Evolutionary conservation across 805 yeast genomes (phyloP).

Genomic region (Nakazawaea wyomingensis): DNA sequence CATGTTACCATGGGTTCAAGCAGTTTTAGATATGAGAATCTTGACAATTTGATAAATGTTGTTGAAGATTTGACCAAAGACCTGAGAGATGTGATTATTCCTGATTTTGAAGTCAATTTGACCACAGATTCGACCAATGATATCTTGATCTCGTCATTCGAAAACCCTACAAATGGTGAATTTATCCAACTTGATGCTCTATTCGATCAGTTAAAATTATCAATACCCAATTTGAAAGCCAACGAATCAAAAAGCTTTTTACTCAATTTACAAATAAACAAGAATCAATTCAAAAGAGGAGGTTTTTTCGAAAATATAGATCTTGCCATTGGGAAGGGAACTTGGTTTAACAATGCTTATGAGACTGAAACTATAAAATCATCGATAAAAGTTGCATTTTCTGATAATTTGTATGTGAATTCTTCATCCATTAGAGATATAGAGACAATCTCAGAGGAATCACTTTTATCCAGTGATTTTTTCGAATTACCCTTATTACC

Average conservation of each 20-base stretch:
- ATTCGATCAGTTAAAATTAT: not conserved
- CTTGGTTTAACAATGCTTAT: not conserved
- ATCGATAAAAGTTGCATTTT: not conserved
- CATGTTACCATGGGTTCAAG: not conserved
- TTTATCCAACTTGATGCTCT: not conserved
- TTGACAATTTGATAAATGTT: not conserved
- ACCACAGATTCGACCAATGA: not conserved
- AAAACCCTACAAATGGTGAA: conserved; percentile 4
- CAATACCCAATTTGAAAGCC: not conserved
- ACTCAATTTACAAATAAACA: not conserved
- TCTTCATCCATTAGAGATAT: not conserved
- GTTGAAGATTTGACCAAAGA: not conserved
- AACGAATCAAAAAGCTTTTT: conserved; percentile 1
- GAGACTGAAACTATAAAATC: not conserved
- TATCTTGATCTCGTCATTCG: not conserved
- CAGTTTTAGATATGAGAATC: not conserved
- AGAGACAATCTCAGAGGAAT: not conserved
- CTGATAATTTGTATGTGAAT: not conserved
- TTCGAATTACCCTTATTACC: conserved; percentile 7
- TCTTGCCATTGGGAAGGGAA: not conserved
- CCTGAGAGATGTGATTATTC: not conserved
- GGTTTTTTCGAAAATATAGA: not conserved
- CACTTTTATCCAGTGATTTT: not conserved
- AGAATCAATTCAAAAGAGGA: not conserved
- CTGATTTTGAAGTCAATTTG: not conserved